Percentiles rank a stretch among this genome's conserved stretches.
phyloP scores from a whole-genome alignment of 2,329 filamentous ascomycete species.

The Botrytis pseudocinerea region DNA sequence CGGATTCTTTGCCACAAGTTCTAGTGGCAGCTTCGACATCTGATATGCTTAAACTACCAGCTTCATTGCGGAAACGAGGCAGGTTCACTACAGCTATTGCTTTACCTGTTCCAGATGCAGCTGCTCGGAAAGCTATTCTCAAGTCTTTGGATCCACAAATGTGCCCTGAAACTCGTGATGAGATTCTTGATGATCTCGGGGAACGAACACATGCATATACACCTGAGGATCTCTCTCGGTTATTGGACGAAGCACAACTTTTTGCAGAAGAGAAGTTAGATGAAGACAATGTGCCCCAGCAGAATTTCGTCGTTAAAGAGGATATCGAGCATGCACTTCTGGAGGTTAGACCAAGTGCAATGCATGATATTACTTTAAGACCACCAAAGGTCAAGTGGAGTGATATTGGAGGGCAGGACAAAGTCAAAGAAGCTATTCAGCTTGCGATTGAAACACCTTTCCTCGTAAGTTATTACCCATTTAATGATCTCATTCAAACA shows the following conservation, averaged over 20 bases:
- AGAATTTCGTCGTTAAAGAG: constrained; percentile 40
- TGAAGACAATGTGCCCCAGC: background rate
- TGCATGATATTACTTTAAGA: constrained; percentile 86
- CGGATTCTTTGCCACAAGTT: constrained; percentile 51
- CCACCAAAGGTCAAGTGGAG: constrained; percentile 83
- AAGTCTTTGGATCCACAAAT: constrained; percentile 51
- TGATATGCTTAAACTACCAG: constrained; percentile 70
- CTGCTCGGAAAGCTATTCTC: constrained; percentile 73
- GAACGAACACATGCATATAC: constrained; percentile 86
- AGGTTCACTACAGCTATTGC: constrained; percentile 69
- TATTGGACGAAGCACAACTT: constrained; percentile 57
- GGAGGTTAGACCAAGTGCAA: constrained; percentile 75
- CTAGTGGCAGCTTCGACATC: constrained; percentile 76
- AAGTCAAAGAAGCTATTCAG: constrained; percentile 64
- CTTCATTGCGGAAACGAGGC: constrained; percentile 62
- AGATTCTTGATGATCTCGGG: constrained; percentile 60
- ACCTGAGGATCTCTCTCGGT: constrained; percentile 68
- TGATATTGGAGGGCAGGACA: constrained; percentile 83
- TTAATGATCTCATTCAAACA: background rate
- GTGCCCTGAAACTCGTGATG: constrained; percentile 50
- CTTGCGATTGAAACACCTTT: constrained; percentile 44
- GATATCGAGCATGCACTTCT: constrained; percentile 68
- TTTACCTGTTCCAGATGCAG: constrained; percentile 73
- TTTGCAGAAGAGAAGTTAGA: constrained; percentile 39
- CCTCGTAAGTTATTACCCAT: constrained; percentile 29